Percentiles rank a stretch among this genome's conserved stretches.
Conservation (phyloP, 176 grass and related monocot genomes). For the Oryza nivara region DNA sequence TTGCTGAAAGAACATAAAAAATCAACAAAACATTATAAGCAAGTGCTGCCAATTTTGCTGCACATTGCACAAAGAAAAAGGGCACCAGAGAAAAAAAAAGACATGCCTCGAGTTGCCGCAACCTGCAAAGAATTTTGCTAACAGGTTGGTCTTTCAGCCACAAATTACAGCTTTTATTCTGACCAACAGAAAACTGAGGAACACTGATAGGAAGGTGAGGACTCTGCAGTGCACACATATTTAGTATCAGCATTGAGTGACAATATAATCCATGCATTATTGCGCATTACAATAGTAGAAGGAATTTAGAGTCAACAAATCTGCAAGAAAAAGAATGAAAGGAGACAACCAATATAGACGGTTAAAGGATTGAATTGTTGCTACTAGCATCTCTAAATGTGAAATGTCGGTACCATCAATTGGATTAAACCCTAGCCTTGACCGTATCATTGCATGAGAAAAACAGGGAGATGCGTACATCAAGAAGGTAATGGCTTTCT, state of each 20-base stretch:
- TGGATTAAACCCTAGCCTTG: background rate
- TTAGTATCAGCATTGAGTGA: slow-evolving; percentile 24
- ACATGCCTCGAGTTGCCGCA: slow-evolving; percentile 68
- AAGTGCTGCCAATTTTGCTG: slow-evolving; percentile 21
- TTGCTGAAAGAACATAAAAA: slow-evolving; percentile 45
- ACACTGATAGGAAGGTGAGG: slow-evolving; percentile 72
- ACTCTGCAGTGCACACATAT: slow-evolving; percentile 59
- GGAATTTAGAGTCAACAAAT: slow-evolving; percentile 10
- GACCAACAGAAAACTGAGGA: slow-evolving; percentile 76
- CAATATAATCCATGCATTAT: slow-evolving; percentile 21
- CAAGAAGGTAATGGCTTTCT: background rate
- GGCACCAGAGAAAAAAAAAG: slow-evolving; percentile 28
- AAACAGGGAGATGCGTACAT: slow-evolving; percentile 13
- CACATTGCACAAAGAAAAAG: slow-evolving; percentile 9
- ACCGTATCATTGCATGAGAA: background rate
- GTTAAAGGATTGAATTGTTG: background rate
- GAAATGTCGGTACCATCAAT: slow-evolving; percentile 3
- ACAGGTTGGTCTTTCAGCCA: slow-evolving; percentile 76
- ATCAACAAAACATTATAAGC: slow-evolving; percentile 23
- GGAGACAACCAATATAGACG: slow-evolving; percentile 8
- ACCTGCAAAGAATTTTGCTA: slow-evolving; percentile 88
- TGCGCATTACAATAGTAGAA: background rate
- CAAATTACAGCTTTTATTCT: slow-evolving; percentile 72
- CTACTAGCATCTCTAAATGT: background rate
- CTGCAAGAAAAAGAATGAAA: background rate